Conservation (phyloP, 108 stramenopile species). For the Skeletonema costatum region DNA sequence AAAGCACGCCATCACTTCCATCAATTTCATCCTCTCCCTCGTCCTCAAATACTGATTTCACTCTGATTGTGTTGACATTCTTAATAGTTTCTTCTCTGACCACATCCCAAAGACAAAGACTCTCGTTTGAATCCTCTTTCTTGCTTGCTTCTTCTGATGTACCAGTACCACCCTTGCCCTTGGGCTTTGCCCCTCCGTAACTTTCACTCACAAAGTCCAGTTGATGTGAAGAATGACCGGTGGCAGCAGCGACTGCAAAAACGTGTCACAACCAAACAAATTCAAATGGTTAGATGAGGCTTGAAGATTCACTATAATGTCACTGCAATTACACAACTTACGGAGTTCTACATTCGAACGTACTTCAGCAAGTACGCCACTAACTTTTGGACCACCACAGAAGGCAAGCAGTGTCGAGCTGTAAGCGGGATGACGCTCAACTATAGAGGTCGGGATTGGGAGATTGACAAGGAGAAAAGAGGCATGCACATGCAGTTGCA, state of each 20-base stretch:
- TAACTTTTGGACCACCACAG: slow-evolving; percentile 39
- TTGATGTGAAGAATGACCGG: too few relatives aligned
- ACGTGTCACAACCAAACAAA: slow-evolving; percentile 1
- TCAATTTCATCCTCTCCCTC: neutral
- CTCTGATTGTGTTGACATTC: neutral
- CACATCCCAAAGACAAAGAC: neutral
- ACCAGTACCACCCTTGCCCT: neutral
- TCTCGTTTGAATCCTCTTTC: neutral
- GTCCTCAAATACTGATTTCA: neutral
- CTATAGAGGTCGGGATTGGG: neutral
- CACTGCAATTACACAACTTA: neutral
- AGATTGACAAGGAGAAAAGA: neutral
- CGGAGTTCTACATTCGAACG: neutral
- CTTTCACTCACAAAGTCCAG: too few relatives aligned
- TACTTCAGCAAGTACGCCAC: neutral
- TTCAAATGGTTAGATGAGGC: neutral
- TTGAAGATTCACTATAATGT: neutral
- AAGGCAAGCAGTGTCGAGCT: slow-evolving; percentile 44
- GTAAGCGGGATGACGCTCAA: neutral
- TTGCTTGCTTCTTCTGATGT: neutral
- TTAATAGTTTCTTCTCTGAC: neutral
- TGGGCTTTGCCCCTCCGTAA: neutral
- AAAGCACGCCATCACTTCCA: neutral
- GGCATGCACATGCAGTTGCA: neutral
- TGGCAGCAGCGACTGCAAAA: too few relatives aligned